Evolutionary conservation across 805 yeast genomes (phyloP).

Genomic region (Candida tibetensis): DNA sequence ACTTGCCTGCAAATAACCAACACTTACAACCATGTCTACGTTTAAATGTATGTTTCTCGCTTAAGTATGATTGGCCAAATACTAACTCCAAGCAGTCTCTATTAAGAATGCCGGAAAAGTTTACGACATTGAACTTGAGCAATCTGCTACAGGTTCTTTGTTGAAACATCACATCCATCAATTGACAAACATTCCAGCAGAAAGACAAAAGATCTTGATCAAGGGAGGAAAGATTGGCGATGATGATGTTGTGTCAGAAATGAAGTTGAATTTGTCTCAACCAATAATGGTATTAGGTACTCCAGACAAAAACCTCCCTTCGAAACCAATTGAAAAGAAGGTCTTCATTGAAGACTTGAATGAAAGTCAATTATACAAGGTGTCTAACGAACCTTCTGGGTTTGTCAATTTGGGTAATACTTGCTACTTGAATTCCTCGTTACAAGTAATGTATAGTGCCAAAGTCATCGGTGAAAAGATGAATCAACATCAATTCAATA

Average conservation of each 20-base stretch:
- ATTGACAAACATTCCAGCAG: constrained; percentile 78
- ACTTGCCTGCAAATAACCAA: neutral
- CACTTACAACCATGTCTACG: neutral
- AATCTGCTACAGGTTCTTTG: constrained; percentile 53
- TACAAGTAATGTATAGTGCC: constrained; percentile 52
- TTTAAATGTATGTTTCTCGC: constrained; percentile 1
- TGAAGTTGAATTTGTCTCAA: constrained; percentile 62
- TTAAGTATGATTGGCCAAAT: neutral
- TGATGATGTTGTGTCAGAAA: constrained; percentile 51
- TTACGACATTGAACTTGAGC: constrained; percentile 44
- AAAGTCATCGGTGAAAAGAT: constrained; percentile 39
- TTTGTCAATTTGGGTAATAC: constrained; percentile 72
- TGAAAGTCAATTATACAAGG: constrained; percentile 38
- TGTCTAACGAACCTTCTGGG: constrained; percentile 57
- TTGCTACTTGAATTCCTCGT: constrained; percentile 70
- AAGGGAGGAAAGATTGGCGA: constrained; percentile 87
- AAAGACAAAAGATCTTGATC: constrained; percentile 84
- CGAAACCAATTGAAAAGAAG: constrained; percentile 50
- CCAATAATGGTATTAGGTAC: constrained; percentile 89
- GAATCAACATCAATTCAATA: constrained; percentile 1
- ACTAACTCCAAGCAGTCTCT: constrained; percentile 12
- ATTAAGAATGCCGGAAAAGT: constrained; percentile 44
- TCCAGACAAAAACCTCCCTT: constrained; percentile 62
- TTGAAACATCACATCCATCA: constrained; percentile 70
- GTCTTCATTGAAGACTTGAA: constrained; percentile 71